These are phyloP conservation scores for Cytospora paraplurivora DNA, from an alignment of 2,329 filamentous ascomycete genomes.

Conservation along the genomic window DNA sequence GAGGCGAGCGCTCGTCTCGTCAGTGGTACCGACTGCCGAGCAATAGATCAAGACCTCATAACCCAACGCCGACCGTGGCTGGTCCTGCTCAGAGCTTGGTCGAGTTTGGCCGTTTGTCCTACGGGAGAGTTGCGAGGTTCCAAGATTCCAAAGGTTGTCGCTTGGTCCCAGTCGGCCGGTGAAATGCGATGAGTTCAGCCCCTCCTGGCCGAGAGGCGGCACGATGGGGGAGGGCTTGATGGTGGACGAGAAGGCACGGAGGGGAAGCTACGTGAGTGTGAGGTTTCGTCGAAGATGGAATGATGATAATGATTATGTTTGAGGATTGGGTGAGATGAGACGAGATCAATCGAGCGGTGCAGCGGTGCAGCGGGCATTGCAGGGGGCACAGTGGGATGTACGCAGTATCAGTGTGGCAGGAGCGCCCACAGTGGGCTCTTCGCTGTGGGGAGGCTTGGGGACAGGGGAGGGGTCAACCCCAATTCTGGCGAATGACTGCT, in stretches of 20 bases:
- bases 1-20: conserved; percentile 11
- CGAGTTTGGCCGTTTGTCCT: conserved; percentile 1
- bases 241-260: not conserved
- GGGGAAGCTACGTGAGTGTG: not conserved
- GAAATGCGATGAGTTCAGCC: conserved; percentile 13
- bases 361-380: not conserved
- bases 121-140: conserved; percentile 4
- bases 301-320: conserved; percentile 1
- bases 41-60: conserved; percentile 22
- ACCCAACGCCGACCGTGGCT: conserved; percentile 21
- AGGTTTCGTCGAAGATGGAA: conserved; percentile 12
- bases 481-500: conserved; percentile 8
- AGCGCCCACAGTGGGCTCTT: not conserved
- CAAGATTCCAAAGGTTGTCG: conserved; percentile 6
- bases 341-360: conserved; percentile 13
- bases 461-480: conserved; percentile 7
- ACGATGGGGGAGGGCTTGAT: not conserved
- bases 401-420: not conserved
- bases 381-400: not conserved
- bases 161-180: conserved; percentile 2
- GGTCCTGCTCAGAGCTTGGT: conserved; percentile 4
- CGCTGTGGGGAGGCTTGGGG: not conserved
- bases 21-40: conserved; percentile 25
- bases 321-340: conserved; percentile 22
- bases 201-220: conserved; percentile 20